Conservation (phyloP, 768 basidiomycete genomes). For the Tricholoma furcatifolium region DNA sequence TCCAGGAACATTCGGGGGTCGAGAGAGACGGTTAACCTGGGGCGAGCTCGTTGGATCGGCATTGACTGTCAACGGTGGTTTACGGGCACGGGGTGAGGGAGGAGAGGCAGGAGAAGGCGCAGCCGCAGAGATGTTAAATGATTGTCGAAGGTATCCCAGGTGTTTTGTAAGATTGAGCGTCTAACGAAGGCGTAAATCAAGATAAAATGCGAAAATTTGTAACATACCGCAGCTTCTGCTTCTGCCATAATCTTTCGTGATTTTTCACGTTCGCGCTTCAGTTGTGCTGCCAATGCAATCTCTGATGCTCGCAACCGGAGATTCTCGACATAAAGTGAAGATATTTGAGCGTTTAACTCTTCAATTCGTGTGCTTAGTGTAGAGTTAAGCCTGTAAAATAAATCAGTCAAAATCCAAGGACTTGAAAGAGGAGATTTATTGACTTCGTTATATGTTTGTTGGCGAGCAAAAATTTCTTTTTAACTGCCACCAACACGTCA, state of each 20-base stretch:
- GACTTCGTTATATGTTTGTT: conserved; percentile 93
- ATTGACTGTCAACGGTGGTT: conserved; percentile 40
- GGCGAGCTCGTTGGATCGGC: conserved; percentile 37
- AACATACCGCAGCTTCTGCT: conserved; percentile 68
- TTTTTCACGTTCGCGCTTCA: conserved; percentile 80
- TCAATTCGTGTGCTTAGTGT: conserved; percentile 82
- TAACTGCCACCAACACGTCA: conserved; percentile 56
- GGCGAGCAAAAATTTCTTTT: conserved; percentile 88
- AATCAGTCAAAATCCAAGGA: background rate
- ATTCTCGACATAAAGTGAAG: conserved; percentile 81
- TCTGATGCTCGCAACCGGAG: conserved; percentile 78
- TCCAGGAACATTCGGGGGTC: conserved; percentile 63
- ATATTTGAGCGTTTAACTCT: conserved; percentile 81
- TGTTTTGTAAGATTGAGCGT: conserved; percentile 64
- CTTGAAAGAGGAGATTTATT: conserved; percentile 18
- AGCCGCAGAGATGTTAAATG: conserved; percentile 44
- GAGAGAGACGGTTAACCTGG: conserved; percentile 55
- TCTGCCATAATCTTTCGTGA: conserved; percentile 70
- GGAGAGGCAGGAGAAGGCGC: conserved; percentile 39
- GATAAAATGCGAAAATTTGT: conserved; percentile 8
- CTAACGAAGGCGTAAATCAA: conserved; percentile 30
- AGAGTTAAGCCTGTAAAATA: conserved; percentile 66
- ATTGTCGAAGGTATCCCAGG: conserved; percentile 61
- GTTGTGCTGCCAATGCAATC: conserved; percentile 70
- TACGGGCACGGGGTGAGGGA: conserved; percentile 49